phyloP scores from a whole-genome alignment of 345 rosid genomes.

The Geranium brycei region DNA sequence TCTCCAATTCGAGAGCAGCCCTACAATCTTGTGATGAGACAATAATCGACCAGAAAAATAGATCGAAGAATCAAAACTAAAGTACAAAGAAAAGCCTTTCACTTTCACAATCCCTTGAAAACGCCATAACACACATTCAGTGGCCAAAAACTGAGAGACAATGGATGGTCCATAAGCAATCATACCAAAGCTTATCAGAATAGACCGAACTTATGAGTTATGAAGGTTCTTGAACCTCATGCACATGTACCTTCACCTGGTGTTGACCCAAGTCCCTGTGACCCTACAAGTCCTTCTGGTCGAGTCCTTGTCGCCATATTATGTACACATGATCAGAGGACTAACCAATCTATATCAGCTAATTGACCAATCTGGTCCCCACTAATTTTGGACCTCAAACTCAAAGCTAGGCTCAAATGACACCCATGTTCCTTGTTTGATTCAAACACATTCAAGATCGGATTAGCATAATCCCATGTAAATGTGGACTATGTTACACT shows the following conservation, averaged over 20 bases:
- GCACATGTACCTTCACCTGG: neutral
- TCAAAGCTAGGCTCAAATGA: no score
- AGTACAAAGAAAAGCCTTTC: neutral
- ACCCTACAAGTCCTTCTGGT: no score
- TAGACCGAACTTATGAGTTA: no score
- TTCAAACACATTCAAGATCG: no score
- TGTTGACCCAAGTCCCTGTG: neutral
- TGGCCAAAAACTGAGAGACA: neutral
- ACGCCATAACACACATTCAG: neutral
- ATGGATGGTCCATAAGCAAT: neutral
- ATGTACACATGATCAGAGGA: neutral
- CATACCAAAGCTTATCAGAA: neutral
- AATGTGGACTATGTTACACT: neutral
- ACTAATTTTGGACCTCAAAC: no score
- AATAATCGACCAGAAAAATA: no score
- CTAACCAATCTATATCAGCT: neutral
- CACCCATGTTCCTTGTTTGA: no score
- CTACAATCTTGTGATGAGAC: no score
- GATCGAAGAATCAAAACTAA: no score
- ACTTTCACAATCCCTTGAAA: neutral
- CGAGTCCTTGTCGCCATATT: neutral
- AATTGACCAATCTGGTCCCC: neutral
- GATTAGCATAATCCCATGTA: neutral
- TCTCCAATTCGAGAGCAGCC: no score
- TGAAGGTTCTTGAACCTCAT: no score